Conservation (phyloP, 371 early-diverging fungal species). For the Catenaria anguillulae region DNA sequence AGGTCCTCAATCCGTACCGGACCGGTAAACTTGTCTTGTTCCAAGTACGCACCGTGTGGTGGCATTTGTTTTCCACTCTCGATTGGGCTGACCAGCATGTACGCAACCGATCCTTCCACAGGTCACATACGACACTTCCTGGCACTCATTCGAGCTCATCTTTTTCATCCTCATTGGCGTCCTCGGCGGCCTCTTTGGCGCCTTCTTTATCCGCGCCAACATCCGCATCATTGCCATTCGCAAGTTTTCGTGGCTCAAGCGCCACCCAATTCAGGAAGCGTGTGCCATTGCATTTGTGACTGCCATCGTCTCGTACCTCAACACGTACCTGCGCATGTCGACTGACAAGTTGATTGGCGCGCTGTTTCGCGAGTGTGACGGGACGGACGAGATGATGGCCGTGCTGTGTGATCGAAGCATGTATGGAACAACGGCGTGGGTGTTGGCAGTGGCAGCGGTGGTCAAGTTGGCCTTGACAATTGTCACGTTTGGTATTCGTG, state of each 20-base stretch:
- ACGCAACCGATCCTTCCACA: neutral
- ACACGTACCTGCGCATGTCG: slow-evolving; percentile 59
- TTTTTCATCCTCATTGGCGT: slow-evolving; percentile 76
- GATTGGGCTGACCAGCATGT: too few species aligned
- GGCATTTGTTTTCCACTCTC: too few species aligned
- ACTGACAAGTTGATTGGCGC: slow-evolving; percentile 46
- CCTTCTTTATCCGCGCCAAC: slow-evolving; percentile 67
- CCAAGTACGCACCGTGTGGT: slow-evolving; percentile 29
- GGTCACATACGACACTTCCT: slow-evolving; percentile 75
- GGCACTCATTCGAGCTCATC: slow-evolving; percentile 71
- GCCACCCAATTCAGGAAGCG: slow-evolving; percentile 59
- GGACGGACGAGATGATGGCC: slow-evolving; percentile 17
- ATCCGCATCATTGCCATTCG: slow-evolving; percentile 50
- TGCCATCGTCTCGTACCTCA: slow-evolving; percentile 54
- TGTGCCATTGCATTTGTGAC: slow-evolving; percentile 54
- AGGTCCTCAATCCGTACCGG: slow-evolving; percentile 80
- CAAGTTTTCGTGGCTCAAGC: slow-evolving; percentile 38
- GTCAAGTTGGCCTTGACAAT: slow-evolving; percentile 50
- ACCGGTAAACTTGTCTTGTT: slow-evolving; percentile 88
- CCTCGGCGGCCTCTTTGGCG: slow-evolving; percentile 79
- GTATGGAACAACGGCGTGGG: neutral
- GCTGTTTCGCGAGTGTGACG: slow-evolving; percentile 51
- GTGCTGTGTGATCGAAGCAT: slow-evolving; percentile 18
- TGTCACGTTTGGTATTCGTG: slow-evolving; percentile 62
- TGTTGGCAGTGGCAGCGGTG: slow-evolving; percentile 41